Evolutionary conservation across 352 stramenopile species (phyloP).

Genomic region (Pythium angustatum): DNA sequence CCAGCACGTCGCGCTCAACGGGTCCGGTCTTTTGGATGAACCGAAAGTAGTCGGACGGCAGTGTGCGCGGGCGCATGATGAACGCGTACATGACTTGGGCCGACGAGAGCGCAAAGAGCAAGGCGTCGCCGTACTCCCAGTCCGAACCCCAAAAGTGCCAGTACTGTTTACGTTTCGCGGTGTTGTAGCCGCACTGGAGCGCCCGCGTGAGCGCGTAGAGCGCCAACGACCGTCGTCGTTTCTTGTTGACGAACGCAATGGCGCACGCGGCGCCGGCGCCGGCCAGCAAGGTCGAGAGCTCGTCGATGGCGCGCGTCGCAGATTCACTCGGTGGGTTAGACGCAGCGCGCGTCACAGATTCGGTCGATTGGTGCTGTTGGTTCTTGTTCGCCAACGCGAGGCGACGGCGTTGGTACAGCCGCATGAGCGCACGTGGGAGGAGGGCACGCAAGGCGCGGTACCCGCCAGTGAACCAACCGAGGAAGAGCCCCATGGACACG

Average conservation of each 20-base stretch:
- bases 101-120: conserved; percentile 77
- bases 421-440: conserved; percentile 47
- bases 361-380: background rate
- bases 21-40: conserved; percentile 82
- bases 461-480: conserved; percentile 82
- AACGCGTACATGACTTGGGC: conserved; percentile 89
- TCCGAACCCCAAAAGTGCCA: conserved; percentile 90
- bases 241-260: conserved; percentile 66
- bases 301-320: conserved; percentile 28
- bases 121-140: conserved; percentile 76
- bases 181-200: conserved; percentile 87
- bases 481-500: conserved; percentile 83
- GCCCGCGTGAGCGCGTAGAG: conserved; percentile 83
- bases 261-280: conserved; percentile 64
- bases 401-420: conserved; percentile 18
- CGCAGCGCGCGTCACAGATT: background rate
- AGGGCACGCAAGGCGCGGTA: conserved; percentile 66
- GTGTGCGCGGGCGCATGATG: conserved; percentile 69
- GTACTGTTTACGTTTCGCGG: conserved; percentile 64
- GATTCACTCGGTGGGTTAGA: background rate
- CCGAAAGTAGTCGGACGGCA: conserved; percentile 78
- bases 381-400: background rate
- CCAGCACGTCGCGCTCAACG: conserved; percentile 58
- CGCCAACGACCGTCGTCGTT: conserved; percentile 70
- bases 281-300: conserved; percentile 52